phyloP scores from a whole-genome alignment of 108 stramenopile genomes.

The Phaeodactylum tricornutum region DNA sequence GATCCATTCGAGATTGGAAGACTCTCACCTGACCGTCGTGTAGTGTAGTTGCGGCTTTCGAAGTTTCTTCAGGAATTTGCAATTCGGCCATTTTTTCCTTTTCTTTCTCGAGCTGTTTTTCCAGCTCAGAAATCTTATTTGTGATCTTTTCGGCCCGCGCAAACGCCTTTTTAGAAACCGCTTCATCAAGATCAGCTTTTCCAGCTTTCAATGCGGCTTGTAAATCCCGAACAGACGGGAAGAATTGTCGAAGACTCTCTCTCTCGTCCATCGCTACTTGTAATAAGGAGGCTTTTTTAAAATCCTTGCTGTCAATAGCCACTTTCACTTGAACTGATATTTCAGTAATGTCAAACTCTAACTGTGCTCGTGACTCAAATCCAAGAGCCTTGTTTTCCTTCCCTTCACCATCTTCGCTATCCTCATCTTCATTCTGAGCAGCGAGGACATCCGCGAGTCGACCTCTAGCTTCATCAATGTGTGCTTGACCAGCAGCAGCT shows the following conservation, averaged over 20 bases:
- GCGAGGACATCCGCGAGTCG: constrained; percentile 34
- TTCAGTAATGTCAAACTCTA: constrained; percentile 49
- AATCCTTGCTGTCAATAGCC: constrained; percentile 52
- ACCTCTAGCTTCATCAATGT: constrained; percentile 43
- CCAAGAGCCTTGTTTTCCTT: constrained; percentile 17
- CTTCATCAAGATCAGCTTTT: constrained; percentile 40
- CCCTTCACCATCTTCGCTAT: constrained; percentile 1
- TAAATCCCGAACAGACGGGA: constrained; percentile 67
- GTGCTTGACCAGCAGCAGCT: constrained; percentile 51
- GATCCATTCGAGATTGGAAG: constrained; percentile 43
- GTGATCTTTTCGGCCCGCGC: constrained; percentile 42
- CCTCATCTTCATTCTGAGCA: constrained; percentile 16
- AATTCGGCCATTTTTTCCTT: constrained; percentile 11
- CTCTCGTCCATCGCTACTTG: constrained; percentile 54
- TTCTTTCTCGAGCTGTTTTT: constrained; percentile 42
- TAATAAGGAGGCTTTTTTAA: constrained; percentile 35
- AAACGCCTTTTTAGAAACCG: constrained; percentile 56
- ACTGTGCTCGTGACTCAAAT: constrained; percentile 54
- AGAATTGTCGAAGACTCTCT: constrained; percentile 42
- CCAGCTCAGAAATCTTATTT: constrained; percentile 40
- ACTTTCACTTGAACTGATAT: constrained; percentile 29
- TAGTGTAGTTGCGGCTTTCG: background rate
- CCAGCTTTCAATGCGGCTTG: constrained; percentile 21
- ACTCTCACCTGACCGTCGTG: constrained; percentile 32
- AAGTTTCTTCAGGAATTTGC: background rate